phyloP scores from a whole-genome alignment of 345 rosid genomes.

The Lepidium aucheri region DNA sequence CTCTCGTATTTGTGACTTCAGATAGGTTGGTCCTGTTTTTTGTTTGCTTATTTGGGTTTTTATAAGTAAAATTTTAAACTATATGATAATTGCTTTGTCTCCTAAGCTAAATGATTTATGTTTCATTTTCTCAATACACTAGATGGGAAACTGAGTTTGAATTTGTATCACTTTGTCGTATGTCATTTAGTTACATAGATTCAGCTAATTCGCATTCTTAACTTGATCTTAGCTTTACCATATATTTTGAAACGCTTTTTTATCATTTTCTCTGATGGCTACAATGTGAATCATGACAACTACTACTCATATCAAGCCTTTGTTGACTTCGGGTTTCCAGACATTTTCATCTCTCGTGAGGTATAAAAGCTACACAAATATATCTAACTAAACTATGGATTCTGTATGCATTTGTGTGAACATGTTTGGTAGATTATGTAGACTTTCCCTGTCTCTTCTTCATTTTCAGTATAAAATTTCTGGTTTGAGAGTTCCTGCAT shows the following conservation, averaged over 20 bases:
- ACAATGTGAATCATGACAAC: conserved; percentile 34
- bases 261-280: neutral
- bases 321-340: conserved; percentile 79
- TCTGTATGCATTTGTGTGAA: neutral
- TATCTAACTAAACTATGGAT: neutral
- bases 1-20: conserved; percentile 72
- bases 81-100: neutral
- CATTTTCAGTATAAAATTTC: neutral
- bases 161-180: conserved; percentile 5
- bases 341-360: conserved; percentile 94
- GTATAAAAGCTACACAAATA: conserved; percentile 30
- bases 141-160: too few species aligned
- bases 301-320: conserved; percentile 81
- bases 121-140: neutral
- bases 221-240: neutral
- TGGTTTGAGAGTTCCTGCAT: neutral
- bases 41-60: neutral
- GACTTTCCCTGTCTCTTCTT: neutral
- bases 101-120: neutral
- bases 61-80: neutral
- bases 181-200: neutral
- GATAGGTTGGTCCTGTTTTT: conserved; percentile 55
- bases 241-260: neutral
- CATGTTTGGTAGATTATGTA: neutral
- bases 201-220: neutral